Evolutionary conservation across 176 grass and related monocot species (phyloP), one percentile per base, ranked within the genome.

Genomic region (Oryza meyeriana): DNA sequence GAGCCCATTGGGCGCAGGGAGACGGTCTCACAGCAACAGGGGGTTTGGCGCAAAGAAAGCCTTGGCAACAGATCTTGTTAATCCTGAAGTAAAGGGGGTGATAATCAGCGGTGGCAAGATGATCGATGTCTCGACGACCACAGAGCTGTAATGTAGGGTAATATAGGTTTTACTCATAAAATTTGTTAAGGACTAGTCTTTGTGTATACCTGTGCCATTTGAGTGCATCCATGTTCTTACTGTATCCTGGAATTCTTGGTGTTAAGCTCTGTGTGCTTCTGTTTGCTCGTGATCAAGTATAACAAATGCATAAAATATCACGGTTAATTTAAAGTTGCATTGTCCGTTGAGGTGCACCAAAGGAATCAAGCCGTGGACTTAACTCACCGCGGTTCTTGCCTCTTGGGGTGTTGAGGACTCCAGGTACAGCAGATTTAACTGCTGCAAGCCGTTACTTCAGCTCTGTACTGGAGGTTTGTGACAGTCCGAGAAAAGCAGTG

Each of bases 41-140:
- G 74, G 83, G 6, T 72, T 86, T 64, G 87, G 85, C 0, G 75
- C 94, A 33, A 99, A 90, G 79, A 96, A 87, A 71, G 83, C 89
- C 2, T 52, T 94, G 77, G 83, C 89, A 4, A 85, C 83, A 5
- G 94, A 93, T 68, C 85, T 84, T 85, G 69, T 81, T 48, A 45
- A 80, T 62, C 27, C 58, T 14, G 92, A 98, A 48, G 30, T 40
- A 29, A 92, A 88, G 61, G 91, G 76, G 52, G 79, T 85, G 69
- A 76, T 81, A 57, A 83, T 84, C 58, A 87, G 69, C 84, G 76
- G 72, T 5, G 28, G 78, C 62, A 61, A 22, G 30, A 91, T 91
- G 89, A 85, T 81, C 77, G 81, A 91, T 73, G 85, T 88, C 81
- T 90, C 84, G 0, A 86, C 88, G 4, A 90, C 88, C 16, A 91